Base-by-base conservation (phyloP, 208 protist genomes). In the Angomonas ambiguus region DNA sequence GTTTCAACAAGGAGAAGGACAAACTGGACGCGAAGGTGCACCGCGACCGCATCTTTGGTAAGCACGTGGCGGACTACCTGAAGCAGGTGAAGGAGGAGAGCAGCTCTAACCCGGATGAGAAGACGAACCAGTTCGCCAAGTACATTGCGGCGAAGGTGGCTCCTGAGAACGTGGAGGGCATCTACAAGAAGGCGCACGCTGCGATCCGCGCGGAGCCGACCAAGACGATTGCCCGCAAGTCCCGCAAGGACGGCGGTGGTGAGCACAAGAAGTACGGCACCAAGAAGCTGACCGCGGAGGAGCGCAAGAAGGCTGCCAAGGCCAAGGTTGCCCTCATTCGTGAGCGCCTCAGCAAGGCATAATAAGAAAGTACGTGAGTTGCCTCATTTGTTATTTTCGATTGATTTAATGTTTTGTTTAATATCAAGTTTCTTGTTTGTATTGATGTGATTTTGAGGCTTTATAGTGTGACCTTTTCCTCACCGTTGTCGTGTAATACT, bases 31-130 rank as follows among this genome's bases (percentile, higher is more conserved):
- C 96, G 42, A 95, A 97, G 72, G 84, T 88, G 45, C 91, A 97
- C 69, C 82, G 93, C 60, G 87, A 97, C 51, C 83, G 96, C 77
- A 99, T 99, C 85, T 97, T 98, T 64, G 98, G 98, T 62, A 88
- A 85, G 28, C 98, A 99, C 92, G 97, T 99, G 33, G 90, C 96
- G 41, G 91, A 98, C 22, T 99, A 99, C 88, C 99, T 99, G 98
- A 91, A 95, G 65, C 41, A 91, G 61, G 92, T 99, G 56, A 72
- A 97, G 70, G 94, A 97, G 71, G 95, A 99, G 70, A 81, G 97
- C 30, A 83, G 79, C 77, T 78, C 77, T 51, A 87, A 83, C 72
- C 82, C 91, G 6, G 77, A 85, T 48, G 97, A 98, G 49, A 74
- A 74, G 32, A 98, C 98, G 85, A 84, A 97, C 72, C 87, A 84